Conservation (phyloP, 2,329 filamentous ascomycete genomes). For the Mariannaea sp. region DNA sequence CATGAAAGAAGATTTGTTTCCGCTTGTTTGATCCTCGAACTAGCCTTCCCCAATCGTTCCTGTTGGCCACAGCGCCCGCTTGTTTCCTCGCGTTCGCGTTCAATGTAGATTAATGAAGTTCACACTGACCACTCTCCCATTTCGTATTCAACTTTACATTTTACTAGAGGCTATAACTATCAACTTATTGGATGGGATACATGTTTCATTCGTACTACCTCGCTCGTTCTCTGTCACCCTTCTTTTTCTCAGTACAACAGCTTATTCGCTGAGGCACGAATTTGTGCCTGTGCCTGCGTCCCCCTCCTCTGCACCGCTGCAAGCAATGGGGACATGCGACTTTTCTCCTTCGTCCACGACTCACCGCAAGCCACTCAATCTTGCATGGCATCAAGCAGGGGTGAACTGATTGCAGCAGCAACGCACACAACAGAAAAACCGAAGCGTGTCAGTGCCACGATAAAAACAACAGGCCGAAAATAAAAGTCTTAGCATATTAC, state of each 20-base stretch:
- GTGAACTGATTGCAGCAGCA: slow-evolving; percentile 7
- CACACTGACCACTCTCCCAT: background rate
- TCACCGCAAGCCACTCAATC: slow-evolving; percentile 13
- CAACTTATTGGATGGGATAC: too few relatives aligned
- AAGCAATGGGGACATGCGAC: slow-evolving; percentile 3
- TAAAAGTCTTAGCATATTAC: background rate
- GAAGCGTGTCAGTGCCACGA: background rate
- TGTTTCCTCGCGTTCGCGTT: background rate
- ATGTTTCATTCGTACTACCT: background rate
- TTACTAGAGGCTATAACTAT: background rate
- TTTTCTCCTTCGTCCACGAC: slow-evolving; percentile 19
- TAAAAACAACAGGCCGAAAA: background rate
- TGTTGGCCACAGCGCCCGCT: background rate
- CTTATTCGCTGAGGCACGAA: background rate
- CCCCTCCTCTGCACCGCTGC: background rate
- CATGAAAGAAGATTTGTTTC: slow-evolving; percentile 22
- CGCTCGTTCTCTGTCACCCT: background rate
- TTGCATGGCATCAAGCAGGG: slow-evolving; percentile 21
- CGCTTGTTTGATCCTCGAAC: slow-evolving; percentile 5
- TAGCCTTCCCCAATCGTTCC: background rate
- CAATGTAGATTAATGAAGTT: background rate
- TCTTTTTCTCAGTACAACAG: background rate
- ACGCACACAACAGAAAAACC: too few relatives aligned
- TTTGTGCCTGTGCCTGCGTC: background rate
- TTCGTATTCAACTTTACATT: slow-evolving; percentile 2